Base-by-base conservation (phyloP, 2,329 filamentous ascomycete species). In the Ambrosiella cleistominuta region DNA sequence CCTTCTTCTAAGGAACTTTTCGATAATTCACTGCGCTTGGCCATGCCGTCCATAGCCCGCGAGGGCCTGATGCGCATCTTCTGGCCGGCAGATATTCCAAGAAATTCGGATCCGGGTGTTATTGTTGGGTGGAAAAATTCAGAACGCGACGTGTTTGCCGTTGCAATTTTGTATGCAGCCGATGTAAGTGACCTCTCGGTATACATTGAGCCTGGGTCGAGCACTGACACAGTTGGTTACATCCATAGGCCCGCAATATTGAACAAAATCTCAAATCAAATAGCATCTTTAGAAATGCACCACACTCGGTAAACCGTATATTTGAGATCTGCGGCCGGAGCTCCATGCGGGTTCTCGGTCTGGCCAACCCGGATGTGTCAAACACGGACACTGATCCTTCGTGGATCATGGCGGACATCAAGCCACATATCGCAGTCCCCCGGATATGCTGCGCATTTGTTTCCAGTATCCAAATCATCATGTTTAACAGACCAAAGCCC, bases 51-150 rank as follows among this genome's bases (percentile, higher is more conserved):
- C 80, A 74, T 79, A 74, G 79, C 80, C 73, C 76, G 82, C 76
- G 80, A 93, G 87, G 90, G 87, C 67, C 77, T 97, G 75, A 88
- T 97, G 83, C 88, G 93, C 75, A 83, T 98, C 74, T 97, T 98
- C 75, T 98, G 93, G 93, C 94, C 93, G 66, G 86, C 86, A 66
- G 90, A 95, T 72, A 82, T 88, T 66, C 77, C 80, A 57, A 78
- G 76, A 69, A 86, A 83, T 58, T 79, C 81, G 64, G 76, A 80
- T 59, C 81, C 88, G 47, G 93, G 91, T 50, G 86, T 96, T 61
- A 82, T 98, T 63, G 86, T 98, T 52, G 93, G 93, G 66, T 98
- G 91, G 88, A 82, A 86, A 66, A 98, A 98, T 70, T 96, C 91
- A 42, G 83, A 85, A 53, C 75, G 89, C 56, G 93, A 98, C 70